Percentiles rank a stretch among this genome's conserved stretches.
Conservation (phyloP, 345 rosid species). For the Murraya paniculata region DNA sequence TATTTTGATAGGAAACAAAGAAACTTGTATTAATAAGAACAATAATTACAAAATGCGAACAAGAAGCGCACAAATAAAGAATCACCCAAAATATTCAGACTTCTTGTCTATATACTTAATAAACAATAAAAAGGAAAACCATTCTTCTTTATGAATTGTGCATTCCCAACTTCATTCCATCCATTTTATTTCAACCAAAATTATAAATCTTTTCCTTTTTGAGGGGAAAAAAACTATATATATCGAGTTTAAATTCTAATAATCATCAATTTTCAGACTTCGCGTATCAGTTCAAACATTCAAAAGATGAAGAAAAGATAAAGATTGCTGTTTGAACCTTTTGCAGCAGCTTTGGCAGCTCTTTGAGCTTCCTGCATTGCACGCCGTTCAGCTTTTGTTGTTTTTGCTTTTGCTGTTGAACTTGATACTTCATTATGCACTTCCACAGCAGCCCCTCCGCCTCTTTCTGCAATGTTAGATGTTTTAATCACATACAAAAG, state of each 20-base stretch:
- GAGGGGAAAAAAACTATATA: not conserved
- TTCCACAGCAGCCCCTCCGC: constrained; percentile 23
- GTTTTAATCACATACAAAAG: not conserved
- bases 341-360: constrained; percentile 57
- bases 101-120: too few species aligned
- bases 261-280: not conserved
- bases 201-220: too few species aligned
- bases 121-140: not conserved
- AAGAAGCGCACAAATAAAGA: too few species aligned
- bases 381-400: constrained; percentile 71
- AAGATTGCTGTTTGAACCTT: constrained; percentile 31
- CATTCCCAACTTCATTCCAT: not conserved
- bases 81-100: too few species aligned
- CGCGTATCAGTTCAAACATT: not conserved
- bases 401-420: constrained; percentile 48
- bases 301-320: not conserved
- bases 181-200: not conserved
- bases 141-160: too few species aligned
- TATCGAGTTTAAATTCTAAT: not conserved
- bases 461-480: constrained; percentile 39
- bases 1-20: too few species aligned
- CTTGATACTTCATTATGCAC: constrained; percentile 35
- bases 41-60: too few species aligned
- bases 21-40: too few species aligned
- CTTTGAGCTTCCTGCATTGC: constrained; percentile 69